These are phyloP conservation scores for Pythium sukuiense DNA, from an alignment of 352 stramenopile species.

Conservation along the genomic window DNA sequence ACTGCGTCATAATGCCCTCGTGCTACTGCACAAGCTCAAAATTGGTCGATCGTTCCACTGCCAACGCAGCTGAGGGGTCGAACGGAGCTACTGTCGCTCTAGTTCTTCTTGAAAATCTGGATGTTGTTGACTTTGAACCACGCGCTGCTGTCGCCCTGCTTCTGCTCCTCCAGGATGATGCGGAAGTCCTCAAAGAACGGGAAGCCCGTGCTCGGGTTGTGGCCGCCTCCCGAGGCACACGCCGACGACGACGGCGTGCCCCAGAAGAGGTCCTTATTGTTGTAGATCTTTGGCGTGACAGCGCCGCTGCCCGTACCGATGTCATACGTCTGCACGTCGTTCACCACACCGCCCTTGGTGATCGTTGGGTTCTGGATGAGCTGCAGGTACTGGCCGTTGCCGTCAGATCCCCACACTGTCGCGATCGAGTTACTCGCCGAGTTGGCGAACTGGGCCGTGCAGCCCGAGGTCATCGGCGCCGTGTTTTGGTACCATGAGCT, in stretches of 20 bases:
- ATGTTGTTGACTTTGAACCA: slow-evolving; percentile 78
- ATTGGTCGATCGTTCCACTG: background rate
- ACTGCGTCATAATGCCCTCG: too few species aligned
- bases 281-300: slow-evolving; percentile 74
- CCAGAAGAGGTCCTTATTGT: slow-evolving; percentile 74
- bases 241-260: slow-evolving; percentile 41
- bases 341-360: slow-evolving; percentile 55
- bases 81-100: background rate
- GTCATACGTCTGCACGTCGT: slow-evolving; percentile 60
- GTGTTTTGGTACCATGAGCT: slow-evolving; percentile 56
- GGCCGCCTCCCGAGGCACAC: slow-evolving; percentile 49
- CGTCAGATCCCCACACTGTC: slow-evolving; percentile 62
- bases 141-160: slow-evolving; percentile 59
- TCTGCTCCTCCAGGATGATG: slow-evolving; percentile 76
- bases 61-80: background rate
- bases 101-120: slow-evolving; percentile 58
- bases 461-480: slow-evolving; percentile 60
- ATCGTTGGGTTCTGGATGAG: slow-evolving; percentile 74
- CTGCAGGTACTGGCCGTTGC: slow-evolving; percentile 66
- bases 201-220: slow-evolving; percentile 63
- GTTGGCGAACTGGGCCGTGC: slow-evolving; percentile 67
- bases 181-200: slow-evolving; percentile 80
- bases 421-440: slow-evolving; percentile 60
- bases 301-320: slow-evolving; percentile 39
- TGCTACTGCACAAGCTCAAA: background rate